Percentiles rank a stretch among this genome's conserved stretches.
Conservation (phyloP, 768 basidiomycete species). For the Daedalea quercina region DNA sequence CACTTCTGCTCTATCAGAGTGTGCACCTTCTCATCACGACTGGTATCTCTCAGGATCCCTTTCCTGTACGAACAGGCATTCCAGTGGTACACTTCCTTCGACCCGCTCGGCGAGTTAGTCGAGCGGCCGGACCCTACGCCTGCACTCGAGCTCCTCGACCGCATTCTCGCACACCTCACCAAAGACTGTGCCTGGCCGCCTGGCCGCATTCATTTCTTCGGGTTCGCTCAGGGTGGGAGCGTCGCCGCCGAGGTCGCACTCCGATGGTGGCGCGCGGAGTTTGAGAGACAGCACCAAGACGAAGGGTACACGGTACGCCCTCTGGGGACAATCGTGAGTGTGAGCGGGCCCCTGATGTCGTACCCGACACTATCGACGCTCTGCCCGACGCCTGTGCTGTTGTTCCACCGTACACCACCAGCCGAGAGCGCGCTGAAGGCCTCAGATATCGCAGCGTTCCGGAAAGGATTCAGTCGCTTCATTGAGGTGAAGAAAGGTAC, state of each 20-base stretch:
- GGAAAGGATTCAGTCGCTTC: slow-evolving; percentile 50
- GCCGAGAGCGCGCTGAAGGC: slow-evolving; percentile 37
- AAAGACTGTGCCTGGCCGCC: slow-evolving; percentile 59
- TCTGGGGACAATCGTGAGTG: slow-evolving; percentile 61
- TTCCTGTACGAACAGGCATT: slow-evolving; percentile 73
- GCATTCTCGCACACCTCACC: slow-evolving; percentile 50
- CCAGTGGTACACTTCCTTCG: slow-evolving; percentile 86
- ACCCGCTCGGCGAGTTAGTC: slow-evolving; percentile 68
- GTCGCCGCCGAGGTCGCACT: slow-evolving; percentile 66
- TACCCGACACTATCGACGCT: slow-evolving; percentile 54
- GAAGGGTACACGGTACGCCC: slow-evolving; percentile 6
- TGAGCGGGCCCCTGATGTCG: slow-evolving; percentile 72
- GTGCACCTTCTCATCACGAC: neutral
- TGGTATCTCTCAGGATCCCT: slow-evolving; percentile 49
- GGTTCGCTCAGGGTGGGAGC: slow-evolving; percentile 83
- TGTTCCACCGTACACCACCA: slow-evolving; percentile 48
- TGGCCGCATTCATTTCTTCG: slow-evolving; percentile 74
- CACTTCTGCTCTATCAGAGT: neutral
- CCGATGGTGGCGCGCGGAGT: slow-evolving; percentile 34
- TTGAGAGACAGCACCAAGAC: slow-evolving; percentile 8
- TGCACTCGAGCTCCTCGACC: slow-evolving; percentile 50
- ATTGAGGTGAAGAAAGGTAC: slow-evolving; percentile 40
- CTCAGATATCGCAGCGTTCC: slow-evolving; percentile 44
- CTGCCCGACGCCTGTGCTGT: slow-evolving; percentile 56
- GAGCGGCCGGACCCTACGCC: slow-evolving; percentile 65